A percentile compares a stretch with the other conserved stretches of the same genome.
These are phyloP conservation scores for Macrolepiota albuminosa DNA, from an alignment of 768 basidiomycete genomes.

Conservation along the genomic window DNA sequence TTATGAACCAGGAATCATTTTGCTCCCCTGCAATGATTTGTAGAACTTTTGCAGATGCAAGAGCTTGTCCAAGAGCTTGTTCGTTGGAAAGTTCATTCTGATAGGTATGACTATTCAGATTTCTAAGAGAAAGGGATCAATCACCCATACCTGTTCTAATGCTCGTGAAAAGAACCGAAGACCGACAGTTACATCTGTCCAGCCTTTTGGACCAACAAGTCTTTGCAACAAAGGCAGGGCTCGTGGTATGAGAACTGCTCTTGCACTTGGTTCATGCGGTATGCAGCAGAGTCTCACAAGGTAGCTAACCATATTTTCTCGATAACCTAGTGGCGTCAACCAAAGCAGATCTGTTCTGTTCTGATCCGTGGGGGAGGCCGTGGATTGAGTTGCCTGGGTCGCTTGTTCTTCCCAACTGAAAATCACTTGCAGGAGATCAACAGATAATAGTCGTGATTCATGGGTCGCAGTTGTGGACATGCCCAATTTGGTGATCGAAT, in stretches of 20 bases:
- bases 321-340: conserved; percentile 72
- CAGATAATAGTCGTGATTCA: conserved; percentile 81
- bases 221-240: conserved; percentile 65
- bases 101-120: neutral
- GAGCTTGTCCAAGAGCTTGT: conserved; percentile 56
- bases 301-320: conserved; percentile 93
- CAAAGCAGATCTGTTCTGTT: conserved; percentile 36
- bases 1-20: conserved; percentile 73
- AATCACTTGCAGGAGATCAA: conserved; percentile 89
- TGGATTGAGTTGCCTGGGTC: conserved; percentile 21
- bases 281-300: conserved; percentile 86
- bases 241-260: conserved; percentile 50
- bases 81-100: conserved; percentile 75
- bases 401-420: conserved; percentile 89
- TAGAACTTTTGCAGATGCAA: conserved; percentile 83
- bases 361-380: conserved; percentile 17
- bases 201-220: conserved; percentile 79
- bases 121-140: neutral
- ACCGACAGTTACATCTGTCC: conserved; percentile 91
- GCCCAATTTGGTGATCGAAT: conserved; percentile 85
- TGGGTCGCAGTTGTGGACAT: conserved; percentile 62
- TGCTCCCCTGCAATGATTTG: conserved; percentile 83
- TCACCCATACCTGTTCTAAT: conserved; percentile 64
- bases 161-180: conserved; percentile 84
- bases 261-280: conserved; percentile 47